A percentile compares a stretch with the other conserved stretches of the same genome.
Evolutionary conservation across 768 basidiomycete species (phyloP).

Genomic region (Xerocomus brunneocitrinus): DNA sequence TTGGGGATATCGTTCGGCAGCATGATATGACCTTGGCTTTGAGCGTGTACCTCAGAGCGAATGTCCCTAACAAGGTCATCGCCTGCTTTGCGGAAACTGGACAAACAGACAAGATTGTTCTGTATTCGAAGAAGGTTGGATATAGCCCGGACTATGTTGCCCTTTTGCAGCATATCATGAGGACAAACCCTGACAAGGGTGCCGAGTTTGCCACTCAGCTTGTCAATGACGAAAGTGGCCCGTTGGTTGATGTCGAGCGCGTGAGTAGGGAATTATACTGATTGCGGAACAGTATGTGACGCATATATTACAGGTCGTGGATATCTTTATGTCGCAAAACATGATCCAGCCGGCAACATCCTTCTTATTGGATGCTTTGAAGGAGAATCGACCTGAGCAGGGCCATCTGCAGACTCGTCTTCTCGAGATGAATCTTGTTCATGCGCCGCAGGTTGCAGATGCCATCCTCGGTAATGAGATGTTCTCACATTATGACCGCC

Average conservation of each 20-base stretch:
- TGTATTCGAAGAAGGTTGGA: constrained; percentile 96
- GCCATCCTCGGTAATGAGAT: constrained; percentile 98
- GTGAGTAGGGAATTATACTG: constrained; percentile 37
- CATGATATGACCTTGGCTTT: constrained; percentile 97
- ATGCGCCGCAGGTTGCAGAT: constrained; percentile 98
- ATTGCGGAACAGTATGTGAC: not conserved
- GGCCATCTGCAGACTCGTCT: constrained; percentile 93
- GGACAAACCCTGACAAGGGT: constrained; percentile 94
- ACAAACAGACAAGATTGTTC: constrained; percentile 95
- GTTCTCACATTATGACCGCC: constrained; percentile 95
- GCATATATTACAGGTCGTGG: constrained; percentile 64
- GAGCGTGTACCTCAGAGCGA: constrained; percentile 95
- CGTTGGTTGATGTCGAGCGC: constrained; percentile 89
- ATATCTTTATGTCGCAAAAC: constrained; percentile 99
- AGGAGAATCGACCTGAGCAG: constrained; percentile 98
- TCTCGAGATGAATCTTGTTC: constrained; percentile 95
- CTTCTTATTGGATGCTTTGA: constrained; percentile 94
- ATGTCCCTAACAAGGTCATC: constrained; percentile 97
- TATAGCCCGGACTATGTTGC: constrained; percentile 91
- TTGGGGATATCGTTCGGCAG: constrained; percentile 91
- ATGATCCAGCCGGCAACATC: constrained; percentile 99
- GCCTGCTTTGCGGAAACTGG: constrained; percentile 99
- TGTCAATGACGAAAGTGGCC: constrained; percentile 88
- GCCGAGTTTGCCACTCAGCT: constrained; percentile 96
- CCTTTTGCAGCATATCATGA: constrained; percentile 93